phyloP scores from a whole-genome alignment of 768 basidiomycete genomes.

The Lactarius akahatsu region DNA sequence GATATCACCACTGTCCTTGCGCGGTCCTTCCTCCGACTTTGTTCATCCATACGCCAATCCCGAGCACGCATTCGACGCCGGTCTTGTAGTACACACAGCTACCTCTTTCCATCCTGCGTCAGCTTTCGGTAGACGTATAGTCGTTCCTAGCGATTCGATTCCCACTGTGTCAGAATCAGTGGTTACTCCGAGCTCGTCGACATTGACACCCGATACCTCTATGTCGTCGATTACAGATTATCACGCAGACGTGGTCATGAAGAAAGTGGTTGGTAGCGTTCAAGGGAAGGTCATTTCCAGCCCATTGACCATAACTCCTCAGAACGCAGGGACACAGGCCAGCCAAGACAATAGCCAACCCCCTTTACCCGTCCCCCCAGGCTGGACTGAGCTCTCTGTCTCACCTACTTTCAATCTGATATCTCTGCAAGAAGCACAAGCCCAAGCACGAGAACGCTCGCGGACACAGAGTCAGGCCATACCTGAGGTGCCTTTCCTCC shows the following conservation, averaged over 20 bases:
- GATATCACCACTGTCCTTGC: conserved; percentile 23
- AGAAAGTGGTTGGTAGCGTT: conserved; percentile 20
- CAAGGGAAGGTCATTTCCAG: conserved; percentile 28
- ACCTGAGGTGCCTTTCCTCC: conserved; percentile 37
- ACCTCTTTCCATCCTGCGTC: conserved; percentile 37
- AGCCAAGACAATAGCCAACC: conserved; percentile 15
- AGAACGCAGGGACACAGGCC: conserved; percentile 15
- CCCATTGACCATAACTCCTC: conserved; percentile 12
- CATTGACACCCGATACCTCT: conserved; percentile 31
- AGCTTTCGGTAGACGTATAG: conserved; percentile 31
- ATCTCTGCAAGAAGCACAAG: conserved; percentile 76
- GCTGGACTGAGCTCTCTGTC: conserved; percentile 49
- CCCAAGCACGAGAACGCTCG: conserved; percentile 53
- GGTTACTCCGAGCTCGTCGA: conserved; percentile 35
- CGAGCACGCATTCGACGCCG: conserved; percentile 49
- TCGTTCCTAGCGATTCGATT: conserved; percentile 24
- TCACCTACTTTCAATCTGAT: conserved; percentile 64
- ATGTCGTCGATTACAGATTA: conserved; percentile 26
- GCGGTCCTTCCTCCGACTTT: conserved; percentile 35
- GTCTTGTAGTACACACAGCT: conserved; percentile 26
- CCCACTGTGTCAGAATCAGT: conserved; percentile 35
- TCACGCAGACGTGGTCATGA: conserved; percentile 17
- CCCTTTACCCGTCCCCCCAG: conserved; percentile 33
- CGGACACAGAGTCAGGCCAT: conserved; percentile 48
- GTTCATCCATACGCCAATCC: conserved; percentile 83